Conservation (phyloP, 2,329 filamentous ascomycete genomes). For the Trichophaea hybrida region DNA sequence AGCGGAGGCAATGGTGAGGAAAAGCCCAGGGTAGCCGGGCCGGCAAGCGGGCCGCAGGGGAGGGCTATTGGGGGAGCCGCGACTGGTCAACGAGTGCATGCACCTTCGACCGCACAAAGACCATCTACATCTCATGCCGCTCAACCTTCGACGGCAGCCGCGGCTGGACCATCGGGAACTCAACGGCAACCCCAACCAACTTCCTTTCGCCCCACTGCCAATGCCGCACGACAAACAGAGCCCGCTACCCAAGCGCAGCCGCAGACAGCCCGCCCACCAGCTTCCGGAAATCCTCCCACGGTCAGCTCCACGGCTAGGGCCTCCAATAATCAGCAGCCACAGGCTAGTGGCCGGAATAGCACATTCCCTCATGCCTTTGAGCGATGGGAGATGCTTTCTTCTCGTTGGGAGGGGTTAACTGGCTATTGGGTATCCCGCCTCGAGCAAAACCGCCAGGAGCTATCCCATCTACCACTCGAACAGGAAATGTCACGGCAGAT, state of each 20-base stretch:
- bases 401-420: slow-evolving; percentile 94
- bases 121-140: slow-evolving; percentile 12
- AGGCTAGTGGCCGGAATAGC: slow-evolving; percentile 18
- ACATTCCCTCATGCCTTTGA: slow-evolving; percentile 90
- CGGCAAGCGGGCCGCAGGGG: slow-evolving; percentile 1
- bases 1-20: slow-evolving; percentile 9
- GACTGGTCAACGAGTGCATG: slow-evolving; percentile 11
- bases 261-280: slow-evolving; percentile 10
- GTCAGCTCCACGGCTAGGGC: slow-evolving; percentile 5
- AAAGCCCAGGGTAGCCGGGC: background rate
- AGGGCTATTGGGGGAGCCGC: background rate
- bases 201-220: slow-evolving; percentile 1
- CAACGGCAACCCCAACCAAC: slow-evolving; percentile 20
- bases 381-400: slow-evolving; percentile 90
- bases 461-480: slow-evolving; percentile 66
- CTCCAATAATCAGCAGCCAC: slow-evolving; percentile 19
- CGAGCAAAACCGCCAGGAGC: slow-evolving; percentile 76
- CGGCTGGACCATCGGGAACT: slow-evolving; percentile 30
- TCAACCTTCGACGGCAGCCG: slow-evolving; percentile 17
- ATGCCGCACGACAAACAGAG: slow-evolving; percentile 14
- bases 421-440: slow-evolving; percentile 93
- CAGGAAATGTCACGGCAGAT: slow-evolving; percentile 87
- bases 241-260: slow-evolving; percentile 8
- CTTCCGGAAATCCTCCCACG: slow-evolving; percentile 13
- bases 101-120: slow-evolving; percentile 6